Evolutionary conservation across 169 alveolate species (phyloP), one percentile per base, ranked within the genome.

Genomic region (Babesia divergens): DNA sequence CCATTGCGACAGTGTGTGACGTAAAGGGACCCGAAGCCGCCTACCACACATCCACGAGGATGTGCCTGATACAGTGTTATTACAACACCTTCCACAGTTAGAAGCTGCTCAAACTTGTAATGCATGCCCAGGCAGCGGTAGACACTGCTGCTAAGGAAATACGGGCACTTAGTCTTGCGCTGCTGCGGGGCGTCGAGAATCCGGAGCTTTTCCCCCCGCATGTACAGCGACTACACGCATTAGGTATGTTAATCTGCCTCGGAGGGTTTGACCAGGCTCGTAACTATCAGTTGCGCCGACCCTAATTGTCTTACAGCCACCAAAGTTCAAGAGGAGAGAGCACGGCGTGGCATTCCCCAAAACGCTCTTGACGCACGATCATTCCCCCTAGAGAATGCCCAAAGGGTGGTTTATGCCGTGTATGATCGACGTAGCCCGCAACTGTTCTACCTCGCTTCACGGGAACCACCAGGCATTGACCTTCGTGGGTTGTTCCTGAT

Each of bases 401-500:
- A 40, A 24, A 26, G 82, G 42, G 68, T 77, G 1, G 51, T 77
- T 14, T 77, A 77, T 29, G 83, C 84, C 35, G 20, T 77, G 13
- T 67, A 66, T 37, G 76, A 68, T 54, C 7, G 13, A 6, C 26
- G 60, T 3, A 37, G 46, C 16, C 75, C 86, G 20, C 68, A 77
- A 42, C 37, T 67, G 34, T 77, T 62, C 40, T 68, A 26, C 20
- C 26, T 69, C 0, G 86, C 86, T 14, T 77, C 86, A 13, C 66
- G 82, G 62, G 75, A 67, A 24, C 86, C 86, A 3, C 77, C 86
- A 0, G 86, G 65, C 8, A 9, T 66, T 6, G 86, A 77, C 54
- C 26, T 60, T 1, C 53, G 58, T 46, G 65, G 68, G 22, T 68
- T 77, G 32, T 77, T 38, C 32, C 42, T 75, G 64, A 14, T 28